Base-by-base conservation (phyloP, 164 flowering plant genomes). In the Kalanchoe fedtschenkoi region DNA sequence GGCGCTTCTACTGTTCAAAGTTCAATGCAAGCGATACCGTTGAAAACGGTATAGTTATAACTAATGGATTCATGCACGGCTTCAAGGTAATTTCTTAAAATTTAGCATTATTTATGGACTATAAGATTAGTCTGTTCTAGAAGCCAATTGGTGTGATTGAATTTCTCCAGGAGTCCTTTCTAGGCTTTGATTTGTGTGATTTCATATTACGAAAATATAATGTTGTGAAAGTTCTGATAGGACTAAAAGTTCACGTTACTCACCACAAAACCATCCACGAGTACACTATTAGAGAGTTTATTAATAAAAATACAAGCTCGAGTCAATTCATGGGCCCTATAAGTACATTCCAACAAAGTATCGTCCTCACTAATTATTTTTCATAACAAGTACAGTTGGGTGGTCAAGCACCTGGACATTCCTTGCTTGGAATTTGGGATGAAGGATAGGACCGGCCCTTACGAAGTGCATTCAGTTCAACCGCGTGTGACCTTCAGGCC, bases 351-450 rank as follows among this genome's bases (percentile, higher is more conserved):
- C 70, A 69, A 4, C 66, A 38, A 65, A 19, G 47, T 14, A 69
- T 75, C 46, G 2, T 24, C 1, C 65, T 87, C 19, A 67, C 79
- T 16, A 73, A 81, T 13, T 87, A 83, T n/a, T 71, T 89, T 77
- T 61, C 34, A 14, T 60, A 70, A 78, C 3, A 85, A 72, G 55
- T 84, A 86, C 63, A 64, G 56, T 0, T 71, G 34, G 70, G 69
- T 75, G 3, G 75, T 87, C 13, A 24, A 0, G 67, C 58, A 72
- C 60, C 42, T 64, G 66, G 58, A 77, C 61, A 77, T 85, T 65
- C 97, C 97, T 6, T 81, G 87, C 66, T 73, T 87, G 66, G 81
- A 89, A 66, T 37, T 87, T n/a, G 78, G 89, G 33, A 84, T 66
- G 68, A 64, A 39, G 28, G 68, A 65, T 13, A 79, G 46, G 57